Base-by-base conservation (phyloP, 106 monocot species). In the Hemerocallis citrina region DNA sequence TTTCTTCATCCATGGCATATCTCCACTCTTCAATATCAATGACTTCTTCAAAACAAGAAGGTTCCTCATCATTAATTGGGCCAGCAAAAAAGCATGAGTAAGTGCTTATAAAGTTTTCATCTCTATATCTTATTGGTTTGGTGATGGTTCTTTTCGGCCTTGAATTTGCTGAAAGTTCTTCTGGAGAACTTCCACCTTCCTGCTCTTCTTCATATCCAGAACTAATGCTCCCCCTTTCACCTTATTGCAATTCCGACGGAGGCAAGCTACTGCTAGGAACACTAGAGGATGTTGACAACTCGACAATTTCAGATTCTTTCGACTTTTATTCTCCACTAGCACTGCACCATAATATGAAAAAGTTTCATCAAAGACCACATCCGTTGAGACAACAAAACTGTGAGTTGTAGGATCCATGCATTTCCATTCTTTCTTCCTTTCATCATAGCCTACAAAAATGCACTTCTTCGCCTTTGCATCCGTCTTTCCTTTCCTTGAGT, bases 361-460 rank as follows among this genome's bases (percentile, higher is more conserved):
- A 5, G 37, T 23, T 0, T 59, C 58, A 34, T 59, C 23, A 37
- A 35, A 59, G 1, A 59, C 38, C 6, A n/a, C 17, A 36, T 59
- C 21, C 38, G 37, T 20, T 8, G 58, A 59, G 23, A 13, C 0
- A 24, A 38, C 24, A 22, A 59, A 59, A 20, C 24, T 36, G 2
- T 37, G 14, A 10, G 32, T 59, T 17, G 1, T 14, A 1, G 8
- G 30, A 21, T 59, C 37, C 9, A 59, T 23, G 11, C 37, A 59
- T 24, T 59, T 38, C 21, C 20, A 58, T 6, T 17, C 22, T 24
- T 23, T 23, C 12, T 24, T 38, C 14, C 6, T 15, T 59, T 39
- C 14, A 41, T 67, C 25, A 31, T 67, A 67, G 3, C 52, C 32
- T 6, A 46, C 33, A 29, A 63, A 63, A 23, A 47, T 6, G 24